Base-by-base conservation (phyloP, 2,329 filamentous ascomycete genomes). In the Ascochyta viciae-villosae region DNA sequence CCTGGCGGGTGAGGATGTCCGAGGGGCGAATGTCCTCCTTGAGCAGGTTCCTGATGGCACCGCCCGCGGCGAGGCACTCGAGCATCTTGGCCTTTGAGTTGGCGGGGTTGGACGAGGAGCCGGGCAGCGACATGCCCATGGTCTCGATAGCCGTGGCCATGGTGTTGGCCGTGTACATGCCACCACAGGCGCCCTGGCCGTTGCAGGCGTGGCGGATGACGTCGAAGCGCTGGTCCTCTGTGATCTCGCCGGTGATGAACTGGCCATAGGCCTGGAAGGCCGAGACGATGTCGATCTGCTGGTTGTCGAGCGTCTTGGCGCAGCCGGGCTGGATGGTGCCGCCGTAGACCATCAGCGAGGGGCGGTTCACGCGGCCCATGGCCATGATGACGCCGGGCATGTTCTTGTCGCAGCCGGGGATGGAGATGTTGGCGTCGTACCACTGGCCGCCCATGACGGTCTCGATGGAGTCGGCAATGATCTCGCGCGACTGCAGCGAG, bases 381-480 rank as follows among this genome's bases (percentile, higher is more conserved):
- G 93, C 95, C 78, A 83, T 83, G 57, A 83, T 77, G 43, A 83
- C 80, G 73, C 80, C 79, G n/a, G 76, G 76, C 95, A 99, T 98
- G 81, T 99, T 99, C 87, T 99, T 99, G 85, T 99, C 95, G 79
- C 95, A 99, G 44, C 95, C 95, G 13, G 95, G 95, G 69, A 99
- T 90, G 49, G 92, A 96, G 74, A 99, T 90, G 78, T 98, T 98
- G 66, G 88, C 94, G 77, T 99, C 95, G 75, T 99, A 98, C 92
- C 93, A 98, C 80, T 99, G 95, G 15, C 92, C 95, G 65, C 92
- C 89, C 93, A 98, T 99, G 69, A 99, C 95, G 5, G 95, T 98
- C 84, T 99, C 95, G 71, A 99, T 96, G 60, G 91, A 96, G 80
- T 99, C 95, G 71, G 95, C 95, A 69, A 99, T 99, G 71, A 99